A percentile compares a stretch with the other conserved stretches of the same genome.
These are phyloP conservation scores for Tolypocladium guangdongense DNA, from an alignment of 2,329 filamentous ascomycete species.

Conservation along the genomic window DNA sequence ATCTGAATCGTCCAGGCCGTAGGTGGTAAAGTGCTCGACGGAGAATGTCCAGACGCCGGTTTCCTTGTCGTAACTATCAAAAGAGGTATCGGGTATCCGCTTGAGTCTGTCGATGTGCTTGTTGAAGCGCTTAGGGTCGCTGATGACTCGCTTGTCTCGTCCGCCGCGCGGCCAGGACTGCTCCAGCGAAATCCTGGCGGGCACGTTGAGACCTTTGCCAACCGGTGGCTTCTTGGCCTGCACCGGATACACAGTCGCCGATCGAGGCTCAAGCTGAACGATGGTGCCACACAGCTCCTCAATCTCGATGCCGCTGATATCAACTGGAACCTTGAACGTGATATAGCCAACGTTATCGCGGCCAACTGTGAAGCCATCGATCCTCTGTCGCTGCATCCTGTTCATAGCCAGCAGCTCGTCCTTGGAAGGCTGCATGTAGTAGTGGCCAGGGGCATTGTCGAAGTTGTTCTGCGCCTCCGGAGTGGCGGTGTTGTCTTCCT, in stretches of 20 bases:
- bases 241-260: conserved; percentile 78
- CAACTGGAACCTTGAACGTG: conserved; percentile 70
- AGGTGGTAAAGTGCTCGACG: conserved; percentile 95
- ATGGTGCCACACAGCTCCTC: conserved; percentile 71
- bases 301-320: conserved; percentile 67
- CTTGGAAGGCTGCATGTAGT: conserved; percentile 74
- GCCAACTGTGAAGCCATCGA: conserved; percentile 70
- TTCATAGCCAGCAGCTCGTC: conserved; percentile 72
- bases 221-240: conserved; percentile 67
- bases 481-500: conserved; percentile 41
- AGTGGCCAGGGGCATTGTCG: conserved; percentile 55
- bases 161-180: conserved; percentile 78
- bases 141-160: conserved; percentile 42
- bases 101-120: conserved; percentile 79
- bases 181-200: conserved; percentile 74
- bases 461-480: conserved; percentile 15
- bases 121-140: conserved; percentile 52
- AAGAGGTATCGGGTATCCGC: conserved; percentile 69
- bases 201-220: conserved; percentile 86
- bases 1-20: conserved; percentile 73
- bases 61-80: conserved; percentile 66
- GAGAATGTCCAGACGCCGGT: conserved; percentile 84
- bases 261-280: conserved; percentile 64
- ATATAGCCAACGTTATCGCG: conserved; percentile 73
- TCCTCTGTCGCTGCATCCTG: conserved; percentile 62